Conservation (phyloP, 1,284 basidiomycete species). For the Cryptococcus sp. region DNA sequence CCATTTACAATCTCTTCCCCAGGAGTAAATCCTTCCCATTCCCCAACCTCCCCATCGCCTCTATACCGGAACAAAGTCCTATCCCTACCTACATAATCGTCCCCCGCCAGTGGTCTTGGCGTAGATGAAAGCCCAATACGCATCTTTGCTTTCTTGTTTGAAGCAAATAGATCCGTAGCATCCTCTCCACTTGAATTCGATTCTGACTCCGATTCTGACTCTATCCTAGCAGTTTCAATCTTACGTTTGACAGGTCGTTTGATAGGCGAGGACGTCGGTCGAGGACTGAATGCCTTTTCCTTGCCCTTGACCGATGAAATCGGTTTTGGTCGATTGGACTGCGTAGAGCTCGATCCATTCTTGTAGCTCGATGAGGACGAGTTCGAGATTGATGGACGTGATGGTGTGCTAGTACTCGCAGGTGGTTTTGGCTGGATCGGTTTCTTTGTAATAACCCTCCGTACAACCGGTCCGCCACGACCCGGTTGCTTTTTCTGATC, state of each 20-base stretch:
- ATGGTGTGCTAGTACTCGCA: neutral
- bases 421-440: slow-evolving; percentile 3
- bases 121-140: slow-evolving; percentile 4
- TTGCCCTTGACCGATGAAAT: neutral
- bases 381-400: slow-evolving; percentile 2
- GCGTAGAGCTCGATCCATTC: neutral
- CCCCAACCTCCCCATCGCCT: slow-evolving; percentile 22
- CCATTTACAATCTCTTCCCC: slow-evolving; percentile 34
- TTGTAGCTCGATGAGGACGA: neutral
- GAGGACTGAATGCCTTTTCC: neutral
- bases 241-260: slow-evolving; percentile 8
- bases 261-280: neutral
- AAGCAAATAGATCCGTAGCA: slow-evolving; percentile 11
- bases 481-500: slow-evolving; percentile 12
- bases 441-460: slow-evolving; percentile 23
- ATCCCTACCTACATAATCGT: slow-evolving; percentile 10
- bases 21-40: slow-evolving; percentile 38
- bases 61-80: slow-evolving; percentile 27
- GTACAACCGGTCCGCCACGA: slow-evolving; percentile 12
- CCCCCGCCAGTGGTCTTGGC: neutral
- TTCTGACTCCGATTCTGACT: slow-evolving; percentile 18
- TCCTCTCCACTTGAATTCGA: slow-evolving; percentile 15
- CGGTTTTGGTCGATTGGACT: neutral
- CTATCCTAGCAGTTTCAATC: slow-evolving; percentile 4
- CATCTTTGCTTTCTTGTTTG: slow-evolving; percentile 8